Percentiles rank a stretch among this genome's conserved stretches.
These are phyloP conservation scores for Perilla frutescens DNA, from an alignment of 257 asterid genomes.

Conservation along the genomic window DNA sequence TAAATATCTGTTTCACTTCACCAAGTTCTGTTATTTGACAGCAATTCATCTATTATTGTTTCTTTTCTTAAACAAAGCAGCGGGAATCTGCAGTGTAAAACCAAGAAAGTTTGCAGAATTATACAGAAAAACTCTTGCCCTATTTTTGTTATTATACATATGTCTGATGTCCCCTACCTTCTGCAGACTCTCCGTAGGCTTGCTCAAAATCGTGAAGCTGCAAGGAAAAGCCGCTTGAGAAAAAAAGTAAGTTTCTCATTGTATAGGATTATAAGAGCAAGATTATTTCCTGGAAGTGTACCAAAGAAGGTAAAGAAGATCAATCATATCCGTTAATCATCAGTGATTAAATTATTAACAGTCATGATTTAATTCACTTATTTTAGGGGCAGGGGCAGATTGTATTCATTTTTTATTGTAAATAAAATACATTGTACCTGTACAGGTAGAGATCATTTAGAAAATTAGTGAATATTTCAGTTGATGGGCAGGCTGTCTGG, in stretches of 20 bases:
- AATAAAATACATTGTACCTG: too few relatives aligned
- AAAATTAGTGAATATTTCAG: neutral
- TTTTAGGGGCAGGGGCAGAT: neutral
- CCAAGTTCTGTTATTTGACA: too few relatives aligned
- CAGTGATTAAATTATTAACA: neutral
- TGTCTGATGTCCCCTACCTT: slow-evolving; percentile 33
- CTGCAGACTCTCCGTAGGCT: slow-evolving; percentile 85
- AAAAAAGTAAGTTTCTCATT: slow-evolving; percentile 61
- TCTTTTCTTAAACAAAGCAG: too few relatives aligned
- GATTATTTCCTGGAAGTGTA: neutral
- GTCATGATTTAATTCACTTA: neutral
- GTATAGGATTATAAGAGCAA: neutral
- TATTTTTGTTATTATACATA: neutral
- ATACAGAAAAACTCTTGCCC: too few relatives aligned
- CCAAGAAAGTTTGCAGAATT: too few relatives aligned
- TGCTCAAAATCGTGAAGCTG: slow-evolving; percentile 99
- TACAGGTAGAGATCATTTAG: neutral
- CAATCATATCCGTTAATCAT: neutral
- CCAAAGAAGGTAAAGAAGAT: neutral
- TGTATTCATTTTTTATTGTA: too few relatives aligned
- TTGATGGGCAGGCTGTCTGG: neutral
- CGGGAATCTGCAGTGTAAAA: too few relatives aligned
- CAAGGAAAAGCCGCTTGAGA: slow-evolving; percentile 93
- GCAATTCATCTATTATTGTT: too few relatives aligned
- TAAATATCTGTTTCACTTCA: too few relatives aligned